Evolutionary conservation across 768 basidiomycete species (phyloP).

Genomic region (Porpolomopsis calyptriformis): DNA sequence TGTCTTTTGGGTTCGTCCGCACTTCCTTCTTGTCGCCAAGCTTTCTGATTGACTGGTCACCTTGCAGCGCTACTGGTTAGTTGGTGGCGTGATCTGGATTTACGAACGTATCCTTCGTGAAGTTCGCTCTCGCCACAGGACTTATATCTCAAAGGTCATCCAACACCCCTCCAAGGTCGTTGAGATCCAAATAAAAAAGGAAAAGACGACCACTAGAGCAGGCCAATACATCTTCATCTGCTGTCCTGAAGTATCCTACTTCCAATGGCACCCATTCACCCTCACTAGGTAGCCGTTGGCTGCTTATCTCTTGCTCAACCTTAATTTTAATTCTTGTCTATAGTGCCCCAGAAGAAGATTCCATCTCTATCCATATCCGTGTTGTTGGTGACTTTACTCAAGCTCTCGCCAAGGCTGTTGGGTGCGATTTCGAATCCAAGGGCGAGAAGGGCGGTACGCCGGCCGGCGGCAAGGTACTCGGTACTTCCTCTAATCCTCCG

Average conservation of each 20-base stretch:
- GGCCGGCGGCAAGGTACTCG: constrained; percentile 50
- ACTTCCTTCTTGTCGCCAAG: constrained; percentile 4
- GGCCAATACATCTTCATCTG: constrained; percentile 91
- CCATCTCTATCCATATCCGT: constrained; percentile 89
- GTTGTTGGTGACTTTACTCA: constrained; percentile 84
- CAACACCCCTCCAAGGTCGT: constrained; percentile 91
- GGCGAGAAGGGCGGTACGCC: constrained; percentile 34
- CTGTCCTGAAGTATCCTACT: constrained; percentile 88
- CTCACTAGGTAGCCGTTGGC: constrained; percentile 56
- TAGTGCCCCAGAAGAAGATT: constrained; percentile 91
- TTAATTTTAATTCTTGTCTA: background rate
- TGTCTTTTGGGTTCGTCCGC: constrained; percentile 82
- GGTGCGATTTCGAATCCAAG: constrained; percentile 68
- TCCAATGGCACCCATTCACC: constrained; percentile 97
- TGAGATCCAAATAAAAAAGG: constrained; percentile 97
- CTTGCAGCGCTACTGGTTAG: constrained; percentile 74
- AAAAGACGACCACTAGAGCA: constrained; percentile 70
- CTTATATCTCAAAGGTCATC: constrained; percentile 90
- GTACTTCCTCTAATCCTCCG: constrained; percentile 44
- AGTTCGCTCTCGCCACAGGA: constrained; percentile 80
- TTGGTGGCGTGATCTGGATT: constrained; percentile 81
- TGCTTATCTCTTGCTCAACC: background rate
- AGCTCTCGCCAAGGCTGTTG: constrained; percentile 71
- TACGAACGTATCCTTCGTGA: constrained; percentile 86
- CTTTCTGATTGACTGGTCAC: constrained; percentile 3